Evolutionary conservation across 2,329 filamentous ascomycete genomes (phyloP), one percentile per base, ranked within the genome.

Genomic region (Davidsoniella neocaledoniae): DNA sequence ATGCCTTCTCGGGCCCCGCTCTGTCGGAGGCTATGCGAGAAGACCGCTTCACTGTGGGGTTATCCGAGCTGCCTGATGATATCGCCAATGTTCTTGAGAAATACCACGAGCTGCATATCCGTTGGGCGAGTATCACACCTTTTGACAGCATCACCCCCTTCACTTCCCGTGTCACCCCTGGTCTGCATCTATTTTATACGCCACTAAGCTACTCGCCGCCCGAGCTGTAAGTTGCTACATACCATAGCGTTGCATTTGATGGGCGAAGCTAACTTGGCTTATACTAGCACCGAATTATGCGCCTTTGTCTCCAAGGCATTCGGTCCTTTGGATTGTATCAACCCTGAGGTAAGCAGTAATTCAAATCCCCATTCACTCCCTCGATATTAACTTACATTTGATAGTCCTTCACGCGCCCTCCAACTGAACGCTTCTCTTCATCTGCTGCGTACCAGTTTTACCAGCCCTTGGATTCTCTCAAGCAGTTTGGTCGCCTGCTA

Each of bases 121-220:
- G 83, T 61, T 94, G 87, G 85, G 72, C 76, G n/a, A 76, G 78
- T 12, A 66, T 76, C 2, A 58, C 60, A 5, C 58, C 70, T 1
- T 81, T 80, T 60, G 66, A 74, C 38, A 68, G 74, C 1, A 67
- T 81, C 42, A 71, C 79, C 38, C 88, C 88, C 1, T 81, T 91
- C 58, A 68, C 76, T 41, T 86, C 86, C 47, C 76, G 83, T 52
- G 64, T 87, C 12, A 79, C 86, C 2, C 80, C 88, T 0, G 90
- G 90, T 2, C 67, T 96, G 19, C 87, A 95, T 67, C 68, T 87
- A 23, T 83, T 83, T 58, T 87, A 81, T 60, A 83, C 81, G 0
- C 82, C 83, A 0, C 23, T 43, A 23, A 53, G 50, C 36, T 53
- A 42, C 10, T 44, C 26, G 10, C 23, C 40, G 9, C 14, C 48